Evolutionary conservation across 148 eudicot species (phyloP).

Genomic region (Amaranthus hypochondriacus): DNA sequence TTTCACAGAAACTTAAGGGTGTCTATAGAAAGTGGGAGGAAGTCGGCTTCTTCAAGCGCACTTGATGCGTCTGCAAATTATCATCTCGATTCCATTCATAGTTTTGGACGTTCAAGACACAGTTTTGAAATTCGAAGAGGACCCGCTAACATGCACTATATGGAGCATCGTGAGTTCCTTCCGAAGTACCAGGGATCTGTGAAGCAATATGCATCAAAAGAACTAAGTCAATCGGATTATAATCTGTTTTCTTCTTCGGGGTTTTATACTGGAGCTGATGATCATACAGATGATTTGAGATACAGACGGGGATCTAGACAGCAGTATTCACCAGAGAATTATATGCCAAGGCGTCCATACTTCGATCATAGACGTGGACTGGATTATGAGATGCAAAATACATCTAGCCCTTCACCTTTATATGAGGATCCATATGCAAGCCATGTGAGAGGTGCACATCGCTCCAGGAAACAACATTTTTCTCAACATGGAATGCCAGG

Average conservation of each 20-base stretch:
- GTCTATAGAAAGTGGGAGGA: constrained; percentile 22
- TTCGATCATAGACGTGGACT: constrained; percentile 21
- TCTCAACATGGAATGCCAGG: constrained; percentile 27
- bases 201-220: constrained; percentile 24
- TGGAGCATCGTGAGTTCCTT: constrained; percentile 56
- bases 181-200: constrained; percentile 53
- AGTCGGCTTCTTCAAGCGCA: constrained; percentile 29
- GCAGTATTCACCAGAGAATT: constrained; percentile 27
- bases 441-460: constrained; percentile 28
- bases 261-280: constrained; percentile 26
- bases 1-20: constrained; percentile 13
- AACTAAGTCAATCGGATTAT: constrained; percentile 43
- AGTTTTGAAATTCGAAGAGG: constrained; percentile 29
- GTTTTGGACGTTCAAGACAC: constrained; percentile 38
- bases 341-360: constrained; percentile 23
- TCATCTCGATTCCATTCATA: constrained; percentile 24
- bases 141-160: constrained; percentile 41
- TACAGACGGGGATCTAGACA: constrained; percentile 26
- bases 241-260: constrained; percentile 26
- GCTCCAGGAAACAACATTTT: constrained; percentile 23
- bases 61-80: constrained; percentile 50
- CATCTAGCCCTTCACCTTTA: constrained; percentile 22
- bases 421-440: constrained; percentile 33
- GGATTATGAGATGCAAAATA: constrained; percentile 15
- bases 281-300: constrained; percentile 32